Conservation (phyloP, 306 rosid species). For the Casuarina glauca region DNA sequence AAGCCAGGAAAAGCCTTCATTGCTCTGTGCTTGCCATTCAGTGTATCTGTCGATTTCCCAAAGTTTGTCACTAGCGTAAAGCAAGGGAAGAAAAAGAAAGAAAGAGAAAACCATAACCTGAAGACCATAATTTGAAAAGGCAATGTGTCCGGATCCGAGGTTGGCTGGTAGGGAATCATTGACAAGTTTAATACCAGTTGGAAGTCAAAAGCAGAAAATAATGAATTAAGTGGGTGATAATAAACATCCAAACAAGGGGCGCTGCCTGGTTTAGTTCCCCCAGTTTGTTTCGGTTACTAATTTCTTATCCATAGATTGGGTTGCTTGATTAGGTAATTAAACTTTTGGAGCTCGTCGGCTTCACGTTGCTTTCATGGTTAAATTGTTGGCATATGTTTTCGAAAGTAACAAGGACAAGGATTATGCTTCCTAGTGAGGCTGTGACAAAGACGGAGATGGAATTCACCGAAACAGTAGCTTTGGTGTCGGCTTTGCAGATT, state of each 20-base stretch:
- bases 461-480: too few species aligned
- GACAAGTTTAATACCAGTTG: not conserved
- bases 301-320: not conserved
- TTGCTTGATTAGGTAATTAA: slow-evolving; percentile 1
- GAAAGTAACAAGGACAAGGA: not conserved
- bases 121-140: not conserved
- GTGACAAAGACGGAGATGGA: too few species aligned
- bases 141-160: not conserved
- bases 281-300: not conserved
- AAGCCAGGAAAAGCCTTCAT: not conserved
- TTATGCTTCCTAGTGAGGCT: too few species aligned
- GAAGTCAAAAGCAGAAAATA: not conserved
- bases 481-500: too few species aligned
- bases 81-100: not conserved
- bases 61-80: not conserved
- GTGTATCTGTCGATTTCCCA: not conserved
- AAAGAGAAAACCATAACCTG: not conserved
- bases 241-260: slow-evolving; percentile 22
- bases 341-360: not conserved
- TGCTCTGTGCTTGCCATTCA: not conserved
- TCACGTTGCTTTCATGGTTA: not conserved
- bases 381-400: not conserved
- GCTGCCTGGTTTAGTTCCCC: slow-evolving; percentile 10
- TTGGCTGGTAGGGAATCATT: not conserved
- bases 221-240: not conserved